Evolutionary conservation across 768 basidiomycete species (phyloP), one percentile per base, ranked within the genome.

Genomic region (Tulasnella calospora): DNA sequence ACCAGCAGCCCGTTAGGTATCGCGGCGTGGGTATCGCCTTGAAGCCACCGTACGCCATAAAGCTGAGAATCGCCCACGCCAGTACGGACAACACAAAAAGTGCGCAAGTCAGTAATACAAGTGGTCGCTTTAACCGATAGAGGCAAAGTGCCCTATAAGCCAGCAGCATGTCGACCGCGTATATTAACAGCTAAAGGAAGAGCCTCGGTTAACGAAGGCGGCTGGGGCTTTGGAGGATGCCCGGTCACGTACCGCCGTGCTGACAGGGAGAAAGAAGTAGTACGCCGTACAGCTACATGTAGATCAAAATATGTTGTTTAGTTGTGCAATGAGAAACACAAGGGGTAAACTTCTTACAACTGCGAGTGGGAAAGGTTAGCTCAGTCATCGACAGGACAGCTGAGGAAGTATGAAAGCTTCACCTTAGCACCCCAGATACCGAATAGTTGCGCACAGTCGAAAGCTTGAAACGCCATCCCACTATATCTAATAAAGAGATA

Each of bases 401-500:
- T 46, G 41, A 30, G 15, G 12, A 46, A 27, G 13, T 41, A 3
- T 35, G 27, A 71, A 72, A 41, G 23, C 27, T 38, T 78, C 21
- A 78, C 76, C 61, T 78, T 71, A n/a, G 61, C 23, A 44, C 41
- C n/a, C 76, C 76, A 78, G 27, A 36, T 33, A 38, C 76, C 76
- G 21, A 78, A 36, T 5, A 41, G 71, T 23, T 38, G 35, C n/a
- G 41, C 41, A 27, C 61, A 78, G 71, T 78, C 76, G 12, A 46
- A 72, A 3, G 69, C 51, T 44, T 78, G 76, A 55, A 46, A 78
- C 9, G 71, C 71, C 67, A 70, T 36, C n/a, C 76, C 76, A 27
- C n/a, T 41, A 19, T 78, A 78, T 36, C 76, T 71, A 41, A 78
- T 27, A 67, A 78, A 78, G 38, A 78, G n/a, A 47, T 78, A 78